Percentiles rank a stretch among this genome's conserved stretches.
phyloP scores from a whole-genome alignment of 352 stramenopile species.

The Plasmopara muralis region DNA sequence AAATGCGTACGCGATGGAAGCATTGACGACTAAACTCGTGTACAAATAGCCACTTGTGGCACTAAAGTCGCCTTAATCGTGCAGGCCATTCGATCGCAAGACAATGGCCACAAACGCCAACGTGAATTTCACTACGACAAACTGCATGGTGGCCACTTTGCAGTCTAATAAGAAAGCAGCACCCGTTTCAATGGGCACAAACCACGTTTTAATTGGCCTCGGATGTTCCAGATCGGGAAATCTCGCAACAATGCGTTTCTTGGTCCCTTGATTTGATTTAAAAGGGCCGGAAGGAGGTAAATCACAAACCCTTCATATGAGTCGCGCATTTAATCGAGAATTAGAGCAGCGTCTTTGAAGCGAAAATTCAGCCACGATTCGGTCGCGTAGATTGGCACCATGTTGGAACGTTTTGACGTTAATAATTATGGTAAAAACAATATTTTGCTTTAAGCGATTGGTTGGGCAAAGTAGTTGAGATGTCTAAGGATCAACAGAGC shows the following conservation, averaged over 20 bases:
- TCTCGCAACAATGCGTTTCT: constrained; percentile 60
- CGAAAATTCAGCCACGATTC: constrained; percentile 95
- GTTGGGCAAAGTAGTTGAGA: constrained; percentile 88
- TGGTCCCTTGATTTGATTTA: constrained; percentile 92
- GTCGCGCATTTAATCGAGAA: constrained; percentile 92
- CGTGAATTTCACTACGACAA: constrained; percentile 92
- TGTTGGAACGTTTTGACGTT: not conserved
- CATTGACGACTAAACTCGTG: constrained; percentile 91
- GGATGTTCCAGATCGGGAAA: constrained; percentile 64
- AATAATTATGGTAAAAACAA: constrained; percentile 90
- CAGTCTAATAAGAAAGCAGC: constrained; percentile 90
- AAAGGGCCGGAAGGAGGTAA: constrained; percentile 95
- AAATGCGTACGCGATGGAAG: constrained; percentile 95
- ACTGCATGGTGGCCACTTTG: constrained; percentile 94
- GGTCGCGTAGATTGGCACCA: constrained; percentile 97
- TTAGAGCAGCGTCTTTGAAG: constrained; percentile 90
- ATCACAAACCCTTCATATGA: constrained; percentile 98
- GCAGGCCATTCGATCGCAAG: constrained; percentile 68
- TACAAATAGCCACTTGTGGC: constrained; percentile 85
- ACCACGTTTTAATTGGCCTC: constrained; percentile 67
- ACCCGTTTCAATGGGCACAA: constrained; percentile 68
- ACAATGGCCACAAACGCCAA: constrained; percentile 88
- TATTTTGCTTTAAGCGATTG: constrained; percentile 72
- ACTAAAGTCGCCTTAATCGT: constrained; percentile 85
- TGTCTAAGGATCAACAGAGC: constrained; percentile 89